Base-by-base conservation (phyloP, 257 asterid species). In the Solanum corneliomulleri region DNA sequence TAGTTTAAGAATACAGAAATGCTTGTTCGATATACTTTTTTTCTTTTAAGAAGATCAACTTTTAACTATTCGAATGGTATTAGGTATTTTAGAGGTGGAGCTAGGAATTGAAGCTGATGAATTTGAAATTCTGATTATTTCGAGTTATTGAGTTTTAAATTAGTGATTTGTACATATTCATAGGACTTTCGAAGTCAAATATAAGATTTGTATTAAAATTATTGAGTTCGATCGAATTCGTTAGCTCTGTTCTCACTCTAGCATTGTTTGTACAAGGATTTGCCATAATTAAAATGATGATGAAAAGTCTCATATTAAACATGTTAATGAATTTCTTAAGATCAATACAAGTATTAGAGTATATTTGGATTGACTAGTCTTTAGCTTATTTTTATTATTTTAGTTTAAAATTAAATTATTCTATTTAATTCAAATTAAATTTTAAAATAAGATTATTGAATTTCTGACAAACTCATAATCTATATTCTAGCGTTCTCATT, bases 391-490 rank as follows among this genome's bases (percentile, higher is more conserved):
- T 56, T 18, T 7, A 56, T 1, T 4, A 18, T 56, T 56, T 23
- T 18, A 18, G 2, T 10, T 9, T 18, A 1, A 56, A 56, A 18
- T 56, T 56, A 18, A 56, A 0, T 56, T 56, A 56, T 56, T 56
- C 18, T 1, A 56, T 18, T 33, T 33, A 33, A 33, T 33, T 33
- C 35, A 33, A 33, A 33, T 33, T 33, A 33, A 33, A 5, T 33
- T 33, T 33, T 1, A 33, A 1, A 4, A 33, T 33, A 5, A 33
- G 4, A 33, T 33, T 11, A 64, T 64, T 64, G 4, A n/a, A 0
- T 11, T 25, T 25, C 1, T 1, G 0, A 4, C 1, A 14, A 62
- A 62, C 15, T n/a, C 70, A 4, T n/a, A 23, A 66, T 18, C 0
- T 5, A 0, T 66, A 66, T 66, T 25, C 1, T 27, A 68, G 1